Percentiles rank a stretch among this genome's conserved stretches.
phyloP scores from a whole-genome alignment of 2,329 filamentous ascomycete species.

The Aspergillus pseudotamarii region DNA sequence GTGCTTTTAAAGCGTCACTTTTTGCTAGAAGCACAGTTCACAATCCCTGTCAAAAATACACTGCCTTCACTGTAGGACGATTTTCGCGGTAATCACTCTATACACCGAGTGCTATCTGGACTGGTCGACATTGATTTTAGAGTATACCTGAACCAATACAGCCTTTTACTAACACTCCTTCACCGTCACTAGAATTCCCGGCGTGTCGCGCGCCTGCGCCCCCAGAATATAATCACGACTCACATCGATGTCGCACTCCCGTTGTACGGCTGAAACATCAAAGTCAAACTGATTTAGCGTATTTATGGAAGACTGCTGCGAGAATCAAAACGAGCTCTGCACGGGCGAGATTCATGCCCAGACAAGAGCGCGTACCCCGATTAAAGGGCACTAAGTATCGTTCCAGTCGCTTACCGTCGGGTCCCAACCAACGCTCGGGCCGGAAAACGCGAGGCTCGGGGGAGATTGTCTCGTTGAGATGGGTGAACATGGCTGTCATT shows the following conservation, averaged over 20 bases:
- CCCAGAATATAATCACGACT: constrained; percentile 7
- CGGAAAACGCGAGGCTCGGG: background rate
- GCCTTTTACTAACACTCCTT: background rate
- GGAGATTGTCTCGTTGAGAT: constrained; percentile 2
- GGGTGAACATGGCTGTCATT: background rate
- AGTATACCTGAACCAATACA: background rate
- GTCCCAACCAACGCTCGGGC: constrained; percentile 7
- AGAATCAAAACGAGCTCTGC: constrained; percentile 13
- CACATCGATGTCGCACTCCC: constrained; percentile 5
- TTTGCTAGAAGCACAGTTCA: too few relatives aligned
- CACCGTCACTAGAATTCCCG: constrained; percentile 4
- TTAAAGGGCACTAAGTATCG: constrained; percentile 9
- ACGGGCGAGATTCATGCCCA: constrained; percentile 11
- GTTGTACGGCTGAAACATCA: background rate
- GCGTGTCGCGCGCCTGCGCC: background rate
- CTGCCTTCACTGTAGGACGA: too few relatives aligned
- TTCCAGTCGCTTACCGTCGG: background rate
- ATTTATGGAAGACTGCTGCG: constrained; percentile 9
- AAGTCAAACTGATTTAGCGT: constrained; percentile 8
- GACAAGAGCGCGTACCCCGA: constrained; percentile 3
- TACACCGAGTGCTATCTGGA: too few relatives aligned
- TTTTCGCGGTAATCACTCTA: too few relatives aligned
- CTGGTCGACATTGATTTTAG: too few relatives aligned
- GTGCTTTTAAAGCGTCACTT: too few relatives aligned
- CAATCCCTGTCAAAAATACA: too few relatives aligned